A percentile compares a stretch with the other conserved stretches of the same genome.
Conservation (phyloP, 768 basidiomycete genomes). For the Gloeophyllum trabeum region DNA sequence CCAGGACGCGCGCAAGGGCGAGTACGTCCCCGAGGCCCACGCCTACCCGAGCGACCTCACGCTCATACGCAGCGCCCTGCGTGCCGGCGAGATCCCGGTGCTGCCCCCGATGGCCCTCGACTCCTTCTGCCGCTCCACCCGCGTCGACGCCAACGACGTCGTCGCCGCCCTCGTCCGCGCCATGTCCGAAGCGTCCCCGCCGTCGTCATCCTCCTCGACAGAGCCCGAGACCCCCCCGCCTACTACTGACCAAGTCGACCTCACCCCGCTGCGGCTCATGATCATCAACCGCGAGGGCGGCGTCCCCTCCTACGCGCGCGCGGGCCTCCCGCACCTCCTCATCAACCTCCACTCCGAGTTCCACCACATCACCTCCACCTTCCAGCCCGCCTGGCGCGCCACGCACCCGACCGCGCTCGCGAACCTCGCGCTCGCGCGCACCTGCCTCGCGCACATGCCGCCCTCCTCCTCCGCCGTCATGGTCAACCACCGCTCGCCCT, state of each 20-base stretch:
- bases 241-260: conserved; percentile 55
- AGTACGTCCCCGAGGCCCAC: conserved; percentile 60
- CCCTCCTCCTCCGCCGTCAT: conserved; percentile 88
- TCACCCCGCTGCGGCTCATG: conserved; percentile 93
- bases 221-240: conserved; percentile 18
- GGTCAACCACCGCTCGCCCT: conserved; percentile 95
- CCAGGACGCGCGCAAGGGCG: conserved; percentile 18
- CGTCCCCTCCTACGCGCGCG: conserved; percentile 93
- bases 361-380: conserved; percentile 76
- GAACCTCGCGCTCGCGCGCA: conserved; percentile 76
- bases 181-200: conserved; percentile 52
- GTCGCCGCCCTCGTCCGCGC: conserved; percentile 79
- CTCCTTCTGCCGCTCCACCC: conserved; percentile 76
- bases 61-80: conserved; percentile 79
- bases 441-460: conserved; percentile 89
- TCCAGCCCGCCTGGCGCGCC: conserved; percentile 61
- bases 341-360: conserved; percentile 90
- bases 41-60: conserved; percentile 71
- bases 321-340: conserved; percentile 88
- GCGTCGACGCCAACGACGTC: conserved; percentile 81
- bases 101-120: conserved; percentile 90
- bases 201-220: conserved; percentile 17
- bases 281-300: conserved; percentile 96
- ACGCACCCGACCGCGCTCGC: conserved; percentile 78
- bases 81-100: conserved; percentile 93